Evolutionary conservation across 108 stramenopile species (phyloP).

Genomic region (Phaeodactylum tricornutum): DNA sequence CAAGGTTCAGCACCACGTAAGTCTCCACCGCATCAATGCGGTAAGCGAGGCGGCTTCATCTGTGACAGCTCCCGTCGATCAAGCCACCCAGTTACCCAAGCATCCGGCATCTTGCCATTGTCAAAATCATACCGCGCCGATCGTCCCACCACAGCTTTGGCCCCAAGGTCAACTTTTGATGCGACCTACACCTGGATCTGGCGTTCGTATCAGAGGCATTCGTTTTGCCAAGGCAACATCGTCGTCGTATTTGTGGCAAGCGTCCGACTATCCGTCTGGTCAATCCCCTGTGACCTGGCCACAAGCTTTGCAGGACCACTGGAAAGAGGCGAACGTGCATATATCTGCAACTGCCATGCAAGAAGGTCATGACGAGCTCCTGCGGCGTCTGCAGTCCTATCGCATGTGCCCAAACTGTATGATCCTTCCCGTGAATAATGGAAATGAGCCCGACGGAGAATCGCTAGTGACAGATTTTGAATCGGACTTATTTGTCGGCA

Average conservation of each 20-base stretch:
- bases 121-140: too few species aligned
- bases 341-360: background rate
- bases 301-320: slow-evolving; percentile 2
- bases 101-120: too few species aligned
- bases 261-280: too few species aligned
- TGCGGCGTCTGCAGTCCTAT: too few species aligned
- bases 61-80: too few species aligned
- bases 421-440: slow-evolving; percentile 66
- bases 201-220: slow-evolving; percentile 41
- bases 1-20: slow-evolving; percentile 1
- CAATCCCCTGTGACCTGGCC: slow-evolving; percentile 6
- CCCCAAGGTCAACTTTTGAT: slow-evolving; percentile 33
- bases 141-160: background rate
- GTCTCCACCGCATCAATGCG: background rate
- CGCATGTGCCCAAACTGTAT: slow-evolving; percentile 32
- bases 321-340: slow-evolving; percentile 6
- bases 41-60: background rate
- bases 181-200: slow-evolving; percentile 44
- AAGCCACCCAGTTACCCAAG: too few species aligned
- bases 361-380: background rate
- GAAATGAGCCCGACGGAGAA: slow-evolving; percentile 41
- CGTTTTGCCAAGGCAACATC: slow-evolving; percentile 37
- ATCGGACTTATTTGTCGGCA: slow-evolving; percentile 58
- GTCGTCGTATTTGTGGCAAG: slow-evolving; percentile 27
- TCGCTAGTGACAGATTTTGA: slow-evolving; percentile 66